These are phyloP conservation scores for Aspergillus spinulosporus DNA, from an alignment of 2,329 filamentous ascomycete species.

Conservation along the genomic window DNA sequence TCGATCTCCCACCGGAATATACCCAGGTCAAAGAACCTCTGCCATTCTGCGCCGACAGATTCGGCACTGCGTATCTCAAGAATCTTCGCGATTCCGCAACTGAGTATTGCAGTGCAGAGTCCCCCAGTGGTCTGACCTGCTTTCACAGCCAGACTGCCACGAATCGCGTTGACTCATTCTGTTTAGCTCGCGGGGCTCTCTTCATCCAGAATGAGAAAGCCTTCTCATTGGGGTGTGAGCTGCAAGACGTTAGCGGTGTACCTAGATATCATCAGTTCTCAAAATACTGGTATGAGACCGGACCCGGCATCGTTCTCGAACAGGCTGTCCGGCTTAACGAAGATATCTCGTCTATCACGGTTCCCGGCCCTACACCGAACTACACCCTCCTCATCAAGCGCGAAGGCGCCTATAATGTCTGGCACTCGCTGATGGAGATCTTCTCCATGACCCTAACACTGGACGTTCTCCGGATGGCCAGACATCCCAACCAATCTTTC, in stretches of 20 bases:
- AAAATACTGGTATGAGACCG: constrained; percentile 2
- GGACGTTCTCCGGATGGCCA: neutral
- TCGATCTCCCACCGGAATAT: neutral
- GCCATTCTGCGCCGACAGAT: neutral
- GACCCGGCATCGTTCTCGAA: neutral
- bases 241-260: neutral
- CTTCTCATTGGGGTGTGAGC: neutral
- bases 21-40: neutral
- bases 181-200: neutral
- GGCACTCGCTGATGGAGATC: constrained; percentile 1
- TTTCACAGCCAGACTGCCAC: constrained; percentile 1
- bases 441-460: constrained; percentile 1
- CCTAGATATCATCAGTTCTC: neutral
- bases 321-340: neutral
- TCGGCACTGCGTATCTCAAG: neutral
- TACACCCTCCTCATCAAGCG: neutral
- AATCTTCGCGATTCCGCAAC: constrained; percentile 3
- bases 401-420: neutral
- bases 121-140: neutral
- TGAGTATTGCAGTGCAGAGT: neutral
- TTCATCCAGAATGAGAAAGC: neutral
- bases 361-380: neutral
- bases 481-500: neutral
- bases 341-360: neutral
- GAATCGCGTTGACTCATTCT: neutral